Percentiles rank a stretch among this genome's conserved stretches.
Conservation (phyloP, 768 basidiomycete species). For the Amanita polypyramis region DNA sequence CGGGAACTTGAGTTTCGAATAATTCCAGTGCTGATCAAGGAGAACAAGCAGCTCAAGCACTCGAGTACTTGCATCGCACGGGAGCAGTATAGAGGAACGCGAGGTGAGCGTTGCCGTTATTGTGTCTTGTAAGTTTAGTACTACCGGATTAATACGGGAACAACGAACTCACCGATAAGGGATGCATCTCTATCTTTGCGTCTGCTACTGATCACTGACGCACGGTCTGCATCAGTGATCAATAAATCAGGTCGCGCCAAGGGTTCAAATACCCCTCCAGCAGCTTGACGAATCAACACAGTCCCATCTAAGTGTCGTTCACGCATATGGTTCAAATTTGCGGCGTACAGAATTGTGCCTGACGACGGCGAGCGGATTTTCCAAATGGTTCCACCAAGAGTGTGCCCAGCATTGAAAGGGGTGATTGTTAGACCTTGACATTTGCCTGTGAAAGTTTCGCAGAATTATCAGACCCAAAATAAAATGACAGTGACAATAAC, state of each 20-base stretch:
- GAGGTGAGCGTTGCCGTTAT: conserved; percentile 80
- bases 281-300: conserved; percentile 64
- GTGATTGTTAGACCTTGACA: conserved; percentile 91
- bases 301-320: conserved; percentile 95
- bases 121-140: conserved; percentile 44
- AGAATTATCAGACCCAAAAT: not conserved
- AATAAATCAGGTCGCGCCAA: conserved; percentile 85
- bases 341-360: conserved; percentile 91
- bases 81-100: conserved; percentile 75
- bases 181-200: conserved; percentile 86
- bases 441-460: conserved; percentile 43
- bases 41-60: conserved; percentile 91
- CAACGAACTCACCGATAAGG: conserved; percentile 55
- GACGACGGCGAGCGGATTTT: conserved; percentile 97
- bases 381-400: conserved; percentile 95
- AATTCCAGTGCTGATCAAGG: conserved; percentile 96
- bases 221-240: conserved; percentile 87
- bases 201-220: conserved; percentile 73
- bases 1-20: conserved; percentile 71
- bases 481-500: conserved; percentile 2
- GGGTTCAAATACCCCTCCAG: conserved; percentile 77
- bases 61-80: conserved; percentile 91
- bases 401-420: conserved; percentile 91
- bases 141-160: not conserved
- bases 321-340: conserved; percentile 91